Conservation (phyloP, 257 asterid species). For the Paraleonurus japonicus region DNA sequence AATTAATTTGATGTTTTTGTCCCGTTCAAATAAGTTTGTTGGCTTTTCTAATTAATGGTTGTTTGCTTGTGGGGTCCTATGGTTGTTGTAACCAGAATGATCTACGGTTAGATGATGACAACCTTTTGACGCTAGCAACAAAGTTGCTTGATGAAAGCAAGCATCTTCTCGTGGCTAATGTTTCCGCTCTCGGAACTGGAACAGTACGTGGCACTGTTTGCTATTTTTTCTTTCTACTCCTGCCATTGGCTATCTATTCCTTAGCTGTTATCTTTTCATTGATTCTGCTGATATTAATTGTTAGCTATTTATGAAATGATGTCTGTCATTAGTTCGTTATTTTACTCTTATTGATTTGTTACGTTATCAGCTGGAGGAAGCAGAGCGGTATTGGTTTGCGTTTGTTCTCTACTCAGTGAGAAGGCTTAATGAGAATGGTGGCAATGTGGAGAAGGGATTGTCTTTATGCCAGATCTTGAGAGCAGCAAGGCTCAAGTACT, state of each 20-base stretch:
- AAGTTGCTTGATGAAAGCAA: slow-evolving; percentile 69
- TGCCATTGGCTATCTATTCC: neutral
- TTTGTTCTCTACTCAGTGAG: slow-evolving; percentile 67
- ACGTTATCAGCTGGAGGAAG: slow-evolving; percentile 68
- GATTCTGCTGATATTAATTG: slow-evolving; percentile 1
- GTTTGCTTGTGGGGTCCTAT: slow-evolving; percentile 8
- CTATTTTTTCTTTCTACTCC: neutral
- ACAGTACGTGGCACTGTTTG: slow-evolving; percentile 40
- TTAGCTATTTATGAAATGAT: slow-evolving; percentile 12
- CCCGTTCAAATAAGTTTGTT: slow-evolving; percentile 19
- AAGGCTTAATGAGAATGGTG: slow-evolving; percentile 50
- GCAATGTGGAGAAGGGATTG: slow-evolving; percentile 46
- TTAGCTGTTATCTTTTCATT: neutral
- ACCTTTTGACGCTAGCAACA: slow-evolving; percentile 46
- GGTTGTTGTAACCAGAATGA: slow-evolving; percentile 48
- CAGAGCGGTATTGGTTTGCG: slow-evolving; percentile 88
- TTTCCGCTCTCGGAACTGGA: slow-evolving; percentile 66
- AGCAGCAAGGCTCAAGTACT: slow-evolving; percentile 74
- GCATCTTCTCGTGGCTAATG: slow-evolving; percentile 49
- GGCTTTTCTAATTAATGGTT: neutral
- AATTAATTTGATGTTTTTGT: neutral
- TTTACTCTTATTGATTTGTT: slow-evolving; percentile 18
- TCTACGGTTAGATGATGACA: slow-evolving; percentile 47
- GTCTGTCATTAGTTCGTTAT: slow-evolving; percentile 16
- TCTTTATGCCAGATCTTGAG: slow-evolving; percentile 68